Evolutionary conservation across 371 early-diverging fungal genomes (phyloP).

Genomic region (Mortierella sp.): DNA sequence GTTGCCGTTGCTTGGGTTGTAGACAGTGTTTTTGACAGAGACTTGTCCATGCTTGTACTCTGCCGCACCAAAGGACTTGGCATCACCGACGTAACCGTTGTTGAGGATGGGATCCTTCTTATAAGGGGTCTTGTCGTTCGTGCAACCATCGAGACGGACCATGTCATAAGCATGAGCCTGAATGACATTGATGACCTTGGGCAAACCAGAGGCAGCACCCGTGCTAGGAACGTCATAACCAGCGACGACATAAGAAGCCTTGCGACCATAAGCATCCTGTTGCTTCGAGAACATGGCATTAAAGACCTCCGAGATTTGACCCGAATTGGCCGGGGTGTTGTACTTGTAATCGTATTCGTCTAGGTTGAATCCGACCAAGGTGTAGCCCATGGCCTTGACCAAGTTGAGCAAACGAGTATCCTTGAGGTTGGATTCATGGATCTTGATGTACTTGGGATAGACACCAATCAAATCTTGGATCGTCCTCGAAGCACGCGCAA

Average conservation of each 20-base stretch:
- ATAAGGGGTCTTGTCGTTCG: conserved; percentile 57
- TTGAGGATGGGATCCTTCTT: conserved; percentile 25
- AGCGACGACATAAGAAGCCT: conserved; percentile 57
- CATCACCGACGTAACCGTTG: conserved; percentile 53
- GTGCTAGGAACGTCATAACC: conserved; percentile 63
- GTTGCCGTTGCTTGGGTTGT: neutral
- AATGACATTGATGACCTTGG: conserved; percentile 53
- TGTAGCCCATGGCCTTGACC: conserved; percentile 55
- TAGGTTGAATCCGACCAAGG: conserved; percentile 57
- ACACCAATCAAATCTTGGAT: conserved; percentile 40
- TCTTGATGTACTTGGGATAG: conserved; percentile 59
- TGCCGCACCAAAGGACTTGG: conserved; percentile 51
- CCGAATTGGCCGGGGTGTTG: conserved; percentile 36
- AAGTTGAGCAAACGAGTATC: conserved; percentile 54
- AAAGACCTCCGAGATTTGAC: conserved; percentile 49
- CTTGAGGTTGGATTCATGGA: conserved; percentile 55
- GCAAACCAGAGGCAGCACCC: conserved; percentile 54
- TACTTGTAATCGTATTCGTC: conserved; percentile 59
- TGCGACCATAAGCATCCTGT: conserved; percentile 57
- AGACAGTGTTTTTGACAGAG: neutral
- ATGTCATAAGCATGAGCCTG: conserved; percentile 56
- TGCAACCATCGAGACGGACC: conserved; percentile 61
- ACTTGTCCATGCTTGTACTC: conserved; percentile 56
- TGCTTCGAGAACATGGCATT: conserved; percentile 54
- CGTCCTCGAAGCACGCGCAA: conserved; percentile 40